Evolutionary conservation across 1,284 basidiomycete species (phyloP).

Genomic region (Leccinum subspadiceum): DNA sequence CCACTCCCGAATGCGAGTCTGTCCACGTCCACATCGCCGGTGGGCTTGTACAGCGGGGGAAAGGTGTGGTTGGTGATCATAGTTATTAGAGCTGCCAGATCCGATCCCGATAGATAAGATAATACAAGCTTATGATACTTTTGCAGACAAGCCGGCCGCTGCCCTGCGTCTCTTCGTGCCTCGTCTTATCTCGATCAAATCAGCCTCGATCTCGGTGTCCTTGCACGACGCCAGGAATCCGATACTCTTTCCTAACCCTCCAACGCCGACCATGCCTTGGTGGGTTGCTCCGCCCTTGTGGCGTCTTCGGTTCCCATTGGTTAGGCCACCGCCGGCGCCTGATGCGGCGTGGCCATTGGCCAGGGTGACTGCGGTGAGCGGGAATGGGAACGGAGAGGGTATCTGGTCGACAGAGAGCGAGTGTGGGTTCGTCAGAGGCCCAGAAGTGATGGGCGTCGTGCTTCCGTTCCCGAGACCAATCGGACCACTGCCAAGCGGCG

Average conservation of each 20-base stretch:
- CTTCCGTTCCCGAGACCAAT: slow-evolving; percentile 36
- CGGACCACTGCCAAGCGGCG: slow-evolving; percentile 43
- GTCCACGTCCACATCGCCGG: slow-evolving; percentile 59
- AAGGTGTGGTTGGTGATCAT: slow-evolving; percentile 37
- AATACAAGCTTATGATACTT: slow-evolving; percentile 28
- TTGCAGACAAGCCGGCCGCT: slow-evolving; percentile 38
- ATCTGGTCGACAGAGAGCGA: slow-evolving; percentile 65
- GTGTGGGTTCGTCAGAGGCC: slow-evolving; percentile 71
- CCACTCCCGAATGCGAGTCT: slow-evolving; percentile 79
- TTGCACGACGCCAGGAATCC: slow-evolving; percentile 51
- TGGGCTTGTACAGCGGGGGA: slow-evolving; percentile 53
- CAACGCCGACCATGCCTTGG: too few relatives aligned
- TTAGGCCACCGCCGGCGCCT: too few relatives aligned
- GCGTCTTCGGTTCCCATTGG: too few relatives aligned
- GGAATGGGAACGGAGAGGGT: too few relatives aligned
- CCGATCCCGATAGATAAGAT: slow-evolving; percentile 35
- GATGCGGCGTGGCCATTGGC: too few relatives aligned
- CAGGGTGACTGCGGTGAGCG: too few relatives aligned
- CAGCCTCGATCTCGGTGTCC: slow-evolving; percentile 67
- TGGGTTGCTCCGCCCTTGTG: too few relatives aligned
- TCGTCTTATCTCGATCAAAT: slow-evolving; percentile 71
- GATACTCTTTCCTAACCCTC: slow-evolving; percentile 61
- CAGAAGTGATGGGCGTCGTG: slow-evolving; percentile 52
- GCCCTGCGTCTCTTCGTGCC: slow-evolving; percentile 67
- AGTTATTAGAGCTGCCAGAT: neutral